Evolutionary conservation across 495 filamentous ascomycete genomes (phyloP), one percentile per base, ranked within the genome.

Genomic region (Xylona heveae): DNA sequence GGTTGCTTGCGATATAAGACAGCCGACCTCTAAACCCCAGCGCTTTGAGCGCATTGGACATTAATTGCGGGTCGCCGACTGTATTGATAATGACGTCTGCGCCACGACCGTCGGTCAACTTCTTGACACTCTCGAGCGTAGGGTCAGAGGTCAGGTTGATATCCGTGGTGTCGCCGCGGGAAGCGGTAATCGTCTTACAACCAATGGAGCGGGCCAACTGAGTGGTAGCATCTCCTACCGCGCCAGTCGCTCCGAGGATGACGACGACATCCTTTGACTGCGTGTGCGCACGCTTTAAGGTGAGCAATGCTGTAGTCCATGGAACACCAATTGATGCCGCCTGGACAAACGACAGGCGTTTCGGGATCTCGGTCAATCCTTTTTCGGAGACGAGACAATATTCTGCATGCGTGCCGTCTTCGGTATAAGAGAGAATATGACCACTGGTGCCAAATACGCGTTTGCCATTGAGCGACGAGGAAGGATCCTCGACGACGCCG

Each of bases 1-100:
- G 7, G 23, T 13, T 13, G 13, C 8, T 25, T 13, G 23, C 7
- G 23, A 25, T 25, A 13, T 25, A 25, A 25, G 23, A 25, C 7
- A 25, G 23, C 23, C 45, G 38, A 0, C 50, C 50, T 17, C 39
- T 34, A 12, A 28, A 28, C 2, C 32, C 44, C 21, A 53, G 27
- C 18, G 46, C 46, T 10, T 29, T 38, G 16, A 51, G 29, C 7
- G 50, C 39, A 7, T 42, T 39, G 24, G 24, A 35, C 9, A 38
- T 44, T 20, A 53, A 26, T 7, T 36, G 35, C 5, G 44, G 35
- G 22, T 46, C 32, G 3, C 53, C 53, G 2, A 48, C 47, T 5
- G 51, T 51, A 30, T 57, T 50, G 25, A 57, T 33, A 9, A 53
- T 42, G 8, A 50, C 50, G 39, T 51, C 48, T 7, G 50, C 46